phyloP scores from a whole-genome alignment of 2,329 filamentous ascomycete genomes.

The Didymella sp. region DNA sequence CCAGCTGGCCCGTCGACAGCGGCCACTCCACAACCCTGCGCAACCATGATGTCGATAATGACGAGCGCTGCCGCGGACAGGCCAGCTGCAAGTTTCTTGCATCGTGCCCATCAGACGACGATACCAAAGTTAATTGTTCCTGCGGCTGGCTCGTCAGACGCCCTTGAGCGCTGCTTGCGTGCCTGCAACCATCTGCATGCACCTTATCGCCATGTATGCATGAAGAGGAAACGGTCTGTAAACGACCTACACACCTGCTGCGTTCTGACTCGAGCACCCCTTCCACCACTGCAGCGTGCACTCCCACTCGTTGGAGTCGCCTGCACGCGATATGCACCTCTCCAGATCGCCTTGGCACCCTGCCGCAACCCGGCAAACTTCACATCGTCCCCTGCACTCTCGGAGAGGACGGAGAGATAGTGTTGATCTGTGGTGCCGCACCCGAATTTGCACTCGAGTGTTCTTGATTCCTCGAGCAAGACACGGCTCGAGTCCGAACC shows the following conservation, averaged over 20 bases:
- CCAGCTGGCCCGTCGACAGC: slow-evolving; percentile 17
- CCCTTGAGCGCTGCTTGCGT: background rate
- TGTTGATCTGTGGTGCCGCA: background rate
- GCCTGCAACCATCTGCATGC: slow-evolving; percentile 3
- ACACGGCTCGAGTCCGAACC: slow-evolving; percentile 19
- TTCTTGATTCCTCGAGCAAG: slow-evolving; percentile 16
- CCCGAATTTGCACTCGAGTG: slow-evolving; percentile 2
- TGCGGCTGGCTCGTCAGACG: background rate
- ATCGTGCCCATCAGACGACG: background rate
- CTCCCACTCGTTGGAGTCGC: slow-evolving; percentile 23
- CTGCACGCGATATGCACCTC: slow-evolving; percentile 29
- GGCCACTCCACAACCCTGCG: slow-evolving; percentile 16
- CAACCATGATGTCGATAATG: slow-evolving; percentile 19
- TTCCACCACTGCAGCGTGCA: slow-evolving; percentile 14
- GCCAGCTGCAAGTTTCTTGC: slow-evolving; percentile 15
- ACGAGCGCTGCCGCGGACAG: slow-evolving; percentile 10
- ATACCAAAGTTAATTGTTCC: slow-evolving; percentile 9
- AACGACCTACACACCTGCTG: slow-evolving; percentile 13
- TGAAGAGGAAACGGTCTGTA: slow-evolving; percentile 13
- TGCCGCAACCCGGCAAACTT: slow-evolving; percentile 29
- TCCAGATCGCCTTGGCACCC: slow-evolving; percentile 33
- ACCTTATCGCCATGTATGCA: slow-evolving; percentile 17
- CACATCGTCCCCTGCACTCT: slow-evolving; percentile 19
- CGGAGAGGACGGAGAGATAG: slow-evolving; percentile 1
- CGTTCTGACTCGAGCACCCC: slow-evolving; percentile 12